Conservation (phyloP, 2,329 filamentous ascomycete species). For the Dactylellina sp. region DNA sequence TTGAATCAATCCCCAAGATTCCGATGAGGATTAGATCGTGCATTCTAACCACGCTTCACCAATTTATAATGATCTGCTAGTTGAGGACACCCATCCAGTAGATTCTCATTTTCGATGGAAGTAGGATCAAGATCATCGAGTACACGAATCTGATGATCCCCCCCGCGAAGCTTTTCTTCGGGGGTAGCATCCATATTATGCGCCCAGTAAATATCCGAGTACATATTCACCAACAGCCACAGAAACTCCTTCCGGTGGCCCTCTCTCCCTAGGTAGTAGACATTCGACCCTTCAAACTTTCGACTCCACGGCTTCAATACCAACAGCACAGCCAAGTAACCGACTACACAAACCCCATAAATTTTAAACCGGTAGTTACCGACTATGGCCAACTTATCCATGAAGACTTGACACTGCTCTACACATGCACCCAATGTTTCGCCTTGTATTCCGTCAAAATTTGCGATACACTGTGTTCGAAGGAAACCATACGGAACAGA, state of each 20-base stretch:
- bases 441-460: background rate
- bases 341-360: slow-evolving; percentile 9
- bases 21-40: too few species aligned
- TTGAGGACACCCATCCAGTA: too few species aligned
- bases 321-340: background rate
- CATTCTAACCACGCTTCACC: too few species aligned
- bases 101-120: too few species aligned
- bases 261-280: slow-evolving; percentile 13
- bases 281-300: background rate
- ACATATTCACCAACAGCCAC: slow-evolving; percentile 33
- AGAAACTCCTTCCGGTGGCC: slow-evolving; percentile 31
- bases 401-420: background rate
- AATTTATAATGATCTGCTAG: too few species aligned
- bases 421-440: background rate
- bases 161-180: background rate
- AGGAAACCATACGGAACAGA: background rate
- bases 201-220: slow-evolving; percentile 16
- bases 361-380: background rate
- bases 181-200: background rate
- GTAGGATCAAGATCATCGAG: too few species aligned
- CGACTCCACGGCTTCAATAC: background rate
- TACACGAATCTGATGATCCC: too few species aligned
- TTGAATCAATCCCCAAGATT: too few species aligned
- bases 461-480: background rate
- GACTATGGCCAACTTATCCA: background rate